These are phyloP conservation scores for Calonectria henricotiae DNA, from an alignment of 2,329 filamentous ascomycete genomes.

Conservation along the genomic window DNA sequence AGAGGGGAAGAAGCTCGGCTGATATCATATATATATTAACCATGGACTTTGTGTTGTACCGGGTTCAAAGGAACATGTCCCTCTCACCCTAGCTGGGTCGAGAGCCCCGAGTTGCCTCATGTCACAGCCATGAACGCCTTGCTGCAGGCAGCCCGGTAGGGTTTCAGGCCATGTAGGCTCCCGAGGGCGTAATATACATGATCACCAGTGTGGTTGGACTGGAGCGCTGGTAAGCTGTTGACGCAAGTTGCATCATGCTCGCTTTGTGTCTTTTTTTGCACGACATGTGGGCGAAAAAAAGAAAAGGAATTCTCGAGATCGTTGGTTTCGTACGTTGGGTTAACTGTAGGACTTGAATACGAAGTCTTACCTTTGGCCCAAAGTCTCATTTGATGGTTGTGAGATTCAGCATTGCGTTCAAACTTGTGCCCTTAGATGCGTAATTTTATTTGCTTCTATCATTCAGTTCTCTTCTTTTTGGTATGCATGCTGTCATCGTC, in stretches of 20 bases:
- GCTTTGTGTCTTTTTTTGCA: too few relatives aligned
- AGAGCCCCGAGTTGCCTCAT: background rate
- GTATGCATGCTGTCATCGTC: too few relatives aligned
- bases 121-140: constrained; percentile 2
- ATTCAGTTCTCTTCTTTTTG: background rate
- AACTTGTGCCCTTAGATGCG: too few relatives aligned
- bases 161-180: constrained; percentile 18
- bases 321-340: background rate
- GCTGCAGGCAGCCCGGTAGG: constrained; percentile 14
- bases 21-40: background rate
- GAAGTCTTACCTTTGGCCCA: too few relatives aligned
- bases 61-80: too few relatives aligned
- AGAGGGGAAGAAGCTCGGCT: background rate
- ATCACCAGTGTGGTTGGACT: background rate
- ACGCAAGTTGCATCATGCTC: background rate
- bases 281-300: background rate
- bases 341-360: too few relatives aligned
- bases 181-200: constrained; percentile 1
- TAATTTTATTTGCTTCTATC: too few relatives aligned
- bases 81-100: background rate
- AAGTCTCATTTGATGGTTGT: too few relatives aligned
- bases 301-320: background rate
- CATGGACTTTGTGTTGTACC: background rate
- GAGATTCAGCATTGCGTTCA: too few relatives aligned
- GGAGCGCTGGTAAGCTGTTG: background rate